Conservation (phyloP, 73 alveolate species). For the Paramecium octaurelia region DNA sequence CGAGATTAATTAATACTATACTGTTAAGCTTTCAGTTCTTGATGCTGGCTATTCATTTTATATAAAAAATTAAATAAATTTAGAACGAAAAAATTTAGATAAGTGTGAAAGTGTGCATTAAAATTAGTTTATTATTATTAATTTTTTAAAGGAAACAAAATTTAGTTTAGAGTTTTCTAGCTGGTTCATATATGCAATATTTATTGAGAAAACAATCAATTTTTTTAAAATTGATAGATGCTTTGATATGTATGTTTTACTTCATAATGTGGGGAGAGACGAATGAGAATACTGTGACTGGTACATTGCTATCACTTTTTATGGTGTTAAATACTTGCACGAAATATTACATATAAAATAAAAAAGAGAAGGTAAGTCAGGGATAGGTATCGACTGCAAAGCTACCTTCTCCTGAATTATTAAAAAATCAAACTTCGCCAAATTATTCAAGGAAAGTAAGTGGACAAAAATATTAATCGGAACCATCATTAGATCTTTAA, state of each 20-base stretch:
- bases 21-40: not conserved
- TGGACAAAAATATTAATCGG: not conserved
- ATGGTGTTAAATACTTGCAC: conserved; percentile 18
- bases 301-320: not conserved
- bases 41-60: conserved; percentile 2
- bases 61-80: conserved; percentile 2
- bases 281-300: not conserved
- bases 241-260: conserved; percentile 5
- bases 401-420: not conserved
- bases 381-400: not conserved
- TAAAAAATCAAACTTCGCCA: not conserved
- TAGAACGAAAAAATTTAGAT: not conserved
- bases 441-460: not conserved
- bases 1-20: not conserved
- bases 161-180: not conserved
- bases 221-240: not conserved
- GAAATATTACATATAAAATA: conserved; percentile 7
- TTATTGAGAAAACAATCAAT: not conserved
- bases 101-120: not conserved
- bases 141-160: not conserved
- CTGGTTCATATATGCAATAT: conserved; percentile 32
- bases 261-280: conserved; percentile 44
- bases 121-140: not conserved
- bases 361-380: not conserved
- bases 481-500: conserved; percentile 24